Evolutionary conservation across 306 rosid species (phyloP).

Genomic region (Psophocarpus tetragonolobus): DNA sequence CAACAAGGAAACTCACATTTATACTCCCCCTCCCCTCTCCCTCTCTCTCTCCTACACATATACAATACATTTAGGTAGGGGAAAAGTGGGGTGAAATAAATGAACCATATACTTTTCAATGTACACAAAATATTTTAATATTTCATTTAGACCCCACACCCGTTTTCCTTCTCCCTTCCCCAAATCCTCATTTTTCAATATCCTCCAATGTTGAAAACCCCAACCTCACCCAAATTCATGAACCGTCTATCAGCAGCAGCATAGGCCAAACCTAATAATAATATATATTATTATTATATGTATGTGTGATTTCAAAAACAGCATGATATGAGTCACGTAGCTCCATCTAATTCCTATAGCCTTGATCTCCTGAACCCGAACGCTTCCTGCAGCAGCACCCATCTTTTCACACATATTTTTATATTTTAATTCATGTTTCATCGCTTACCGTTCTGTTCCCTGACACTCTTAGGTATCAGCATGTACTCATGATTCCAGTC

Average conservation of each 20-base stretch:
- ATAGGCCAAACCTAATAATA: conserved; percentile 33
- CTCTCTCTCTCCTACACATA: not conserved
- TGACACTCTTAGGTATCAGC: conserved; percentile 51
- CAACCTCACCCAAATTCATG: conserved; percentile 46
- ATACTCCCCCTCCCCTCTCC: not conserved
- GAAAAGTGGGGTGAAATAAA: conserved; percentile 35
- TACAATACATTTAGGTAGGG: not conserved
- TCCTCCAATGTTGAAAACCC: conserved; percentile 31
- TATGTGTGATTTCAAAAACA: conserved; percentile 31
- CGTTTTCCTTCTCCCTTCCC: conserved; percentile 26
- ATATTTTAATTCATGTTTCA: not conserved
- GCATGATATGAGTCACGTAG: conserved; percentile 39
- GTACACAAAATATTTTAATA: conserved; percentile 29
- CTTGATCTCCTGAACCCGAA: conserved; percentile 41
- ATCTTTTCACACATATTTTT: not conserved
- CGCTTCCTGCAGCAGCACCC: conserved; percentile 30
- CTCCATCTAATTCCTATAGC: conserved; percentile 36
- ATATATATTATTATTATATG: not conserved
- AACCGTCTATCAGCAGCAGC: conserved; percentile 37
- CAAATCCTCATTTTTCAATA: conserved; percentile 32
- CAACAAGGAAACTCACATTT: conserved; percentile 57
- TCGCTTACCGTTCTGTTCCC: conserved; percentile 46
- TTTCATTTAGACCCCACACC: conserved; percentile 44
- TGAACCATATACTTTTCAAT: conserved; percentile 16
- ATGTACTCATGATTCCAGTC: conserved; percentile 35